phyloP scores from a whole-genome alignment of 257 asterid genomes.

The Thymus mandschuricus region DNA sequence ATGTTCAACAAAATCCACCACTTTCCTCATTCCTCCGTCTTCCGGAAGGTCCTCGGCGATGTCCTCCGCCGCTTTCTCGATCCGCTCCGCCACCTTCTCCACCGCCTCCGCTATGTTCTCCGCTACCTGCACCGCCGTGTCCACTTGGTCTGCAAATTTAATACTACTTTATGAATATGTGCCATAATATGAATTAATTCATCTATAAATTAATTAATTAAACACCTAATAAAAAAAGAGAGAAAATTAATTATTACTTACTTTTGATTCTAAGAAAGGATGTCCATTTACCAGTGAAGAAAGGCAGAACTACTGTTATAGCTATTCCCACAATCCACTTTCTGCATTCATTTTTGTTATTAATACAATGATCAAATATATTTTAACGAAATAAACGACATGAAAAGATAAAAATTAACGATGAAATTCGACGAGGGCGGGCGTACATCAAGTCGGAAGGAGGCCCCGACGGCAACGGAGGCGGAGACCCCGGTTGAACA shows the following conservation, averaged over 20 bases:
- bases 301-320: conserved; percentile 36
- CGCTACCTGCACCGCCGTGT: conserved; percentile 41
- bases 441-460: conserved; percentile 44
- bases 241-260: background rate
- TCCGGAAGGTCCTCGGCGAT: conserved; percentile 49
- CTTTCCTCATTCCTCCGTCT: conserved; percentile 44
- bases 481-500: conserved; percentile 37
- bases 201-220: no score
- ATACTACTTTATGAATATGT: no score
- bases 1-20: conserved; percentile 49
- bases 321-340: conserved; percentile 40
- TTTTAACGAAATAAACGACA: no score
- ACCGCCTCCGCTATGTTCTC: conserved; percentile 55
- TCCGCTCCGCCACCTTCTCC: conserved; percentile 52
- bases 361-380: no score
- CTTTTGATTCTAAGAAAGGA: conserved; percentile 41
- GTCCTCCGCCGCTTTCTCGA: conserved; percentile 57
- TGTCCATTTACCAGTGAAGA: conserved; percentile 37
- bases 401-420: background rate
- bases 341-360: conserved; percentile 20
- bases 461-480: conserved; percentile 45
- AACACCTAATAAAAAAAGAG: no score
- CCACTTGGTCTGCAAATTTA: conserved; percentile 48
- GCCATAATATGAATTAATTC: no score
- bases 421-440: background rate